A percentile compares a stretch with the other conserved stretches of the same genome.
These are phyloP conservation scores for Chalciporus sphaerocephalus DNA, from an alignment of 768 basidiomycete genomes.

Conservation along the genomic window DNA sequence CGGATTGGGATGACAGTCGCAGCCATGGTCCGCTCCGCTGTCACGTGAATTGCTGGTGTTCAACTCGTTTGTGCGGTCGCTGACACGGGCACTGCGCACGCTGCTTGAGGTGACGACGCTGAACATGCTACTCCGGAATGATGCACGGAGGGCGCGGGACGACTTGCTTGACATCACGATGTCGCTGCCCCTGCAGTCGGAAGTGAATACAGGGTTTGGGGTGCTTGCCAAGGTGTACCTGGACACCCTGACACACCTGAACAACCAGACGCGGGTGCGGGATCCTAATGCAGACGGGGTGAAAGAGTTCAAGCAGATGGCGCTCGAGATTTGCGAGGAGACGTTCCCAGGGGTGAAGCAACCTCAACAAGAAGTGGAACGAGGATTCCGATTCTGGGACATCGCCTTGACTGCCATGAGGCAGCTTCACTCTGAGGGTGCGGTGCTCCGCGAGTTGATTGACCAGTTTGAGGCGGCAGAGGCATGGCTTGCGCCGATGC, in stretches of 20 bases:
- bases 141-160: constrained; percentile 82
- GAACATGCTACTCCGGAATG: constrained; percentile 88
- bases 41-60: constrained; percentile 96
- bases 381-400: constrained; percentile 99
- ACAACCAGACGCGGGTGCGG: constrained; percentile 70
- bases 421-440: constrained; percentile 77
- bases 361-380: constrained; percentile 85
- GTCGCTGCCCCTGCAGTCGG: constrained; percentile 90
- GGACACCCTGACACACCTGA: constrained; percentile 86
- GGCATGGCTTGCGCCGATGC: constrained; percentile 88
- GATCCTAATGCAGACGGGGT: constrained; percentile 78
- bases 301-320: constrained; percentile 76
- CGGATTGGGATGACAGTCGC: constrained; percentile 46
- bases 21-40: constrained; percentile 92
- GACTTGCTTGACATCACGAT: constrained; percentile 90
- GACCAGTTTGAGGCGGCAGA: constrained; percentile 96
- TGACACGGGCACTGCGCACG: constrained; percentile 86
- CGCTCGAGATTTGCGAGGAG: constrained; percentile 88
- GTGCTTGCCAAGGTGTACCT: constrained; percentile 96
- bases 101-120: constrained; percentile 87
- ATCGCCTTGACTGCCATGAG: constrained; percentile 88
- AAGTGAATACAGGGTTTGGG: constrained; percentile 97
- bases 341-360: constrained; percentile 89
- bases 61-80: constrained; percentile 93
- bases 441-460: constrained; percentile 81